Evolutionary conservation across 2,329 filamentous ascomycete genomes (phyloP).

Genomic region (Penicillium sclerotiorum): DNA sequence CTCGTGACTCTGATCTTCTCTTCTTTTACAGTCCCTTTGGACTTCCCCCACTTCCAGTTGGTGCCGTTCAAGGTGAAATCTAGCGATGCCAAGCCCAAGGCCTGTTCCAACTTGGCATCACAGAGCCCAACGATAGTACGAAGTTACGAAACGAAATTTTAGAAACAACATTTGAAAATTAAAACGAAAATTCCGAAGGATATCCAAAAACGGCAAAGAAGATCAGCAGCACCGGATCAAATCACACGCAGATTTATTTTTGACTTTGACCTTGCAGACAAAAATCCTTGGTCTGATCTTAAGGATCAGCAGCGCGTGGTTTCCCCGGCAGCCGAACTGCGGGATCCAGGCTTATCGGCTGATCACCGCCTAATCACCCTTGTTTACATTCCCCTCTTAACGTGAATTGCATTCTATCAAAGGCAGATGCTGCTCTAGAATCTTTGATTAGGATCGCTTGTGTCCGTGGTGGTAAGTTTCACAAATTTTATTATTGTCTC

Average conservation of each 20-base stretch:
- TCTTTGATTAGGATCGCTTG: slow-evolving; percentile 8
- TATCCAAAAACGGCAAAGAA: too few species aligned
- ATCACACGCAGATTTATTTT: slow-evolving; percentile 10
- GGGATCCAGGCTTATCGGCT: slow-evolving; percentile 24
- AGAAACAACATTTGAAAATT: too few species aligned
- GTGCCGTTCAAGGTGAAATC: slow-evolving; percentile 1
- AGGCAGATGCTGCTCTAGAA: slow-evolving; percentile 19
- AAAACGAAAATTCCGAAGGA: too few species aligned
- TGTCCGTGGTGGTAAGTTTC: slow-evolving; percentile 15
- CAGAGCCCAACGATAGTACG: too few species aligned
- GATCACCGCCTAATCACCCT: slow-evolving; percentile 10
- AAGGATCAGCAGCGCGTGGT: slow-evolving; percentile 18
- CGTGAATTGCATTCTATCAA: too few species aligned
- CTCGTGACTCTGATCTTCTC: background rate
- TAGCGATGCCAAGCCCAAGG: slow-evolving; percentile 18
- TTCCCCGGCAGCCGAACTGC: slow-evolving; percentile 22
- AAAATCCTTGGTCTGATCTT: background rate
- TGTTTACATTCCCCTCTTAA: slow-evolving; percentile 19
- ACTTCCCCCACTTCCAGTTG: background rate
- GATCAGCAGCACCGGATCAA: slow-evolving; percentile 10
- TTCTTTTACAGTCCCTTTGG: background rate
- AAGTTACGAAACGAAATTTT: too few species aligned
- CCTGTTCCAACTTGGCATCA: too few species aligned
- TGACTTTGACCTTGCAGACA: background rate
- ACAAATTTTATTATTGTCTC: background rate